phyloP scores from a whole-genome alignment of 176 grass and related monocot genomes.

The Secale cereale region DNA sequence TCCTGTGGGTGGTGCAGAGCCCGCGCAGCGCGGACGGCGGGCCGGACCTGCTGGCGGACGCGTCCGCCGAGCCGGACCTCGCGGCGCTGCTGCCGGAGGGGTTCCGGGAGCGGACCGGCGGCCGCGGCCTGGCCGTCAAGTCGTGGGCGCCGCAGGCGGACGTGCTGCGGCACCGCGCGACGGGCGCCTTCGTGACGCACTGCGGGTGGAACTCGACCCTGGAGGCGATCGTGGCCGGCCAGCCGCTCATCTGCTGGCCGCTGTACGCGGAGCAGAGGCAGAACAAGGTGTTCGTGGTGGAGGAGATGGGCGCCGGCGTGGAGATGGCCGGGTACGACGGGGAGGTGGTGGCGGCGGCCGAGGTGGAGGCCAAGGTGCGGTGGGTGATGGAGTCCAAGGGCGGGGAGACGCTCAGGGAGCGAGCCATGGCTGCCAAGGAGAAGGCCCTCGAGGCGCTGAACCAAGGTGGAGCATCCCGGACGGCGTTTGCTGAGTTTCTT shows the following conservation, averaged over 20 bases:
- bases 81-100: not conserved
- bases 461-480: not conserved
- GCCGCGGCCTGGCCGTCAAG: not conserved
- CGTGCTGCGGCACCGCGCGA: slow-evolving; percentile 31
- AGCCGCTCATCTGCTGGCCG: slow-evolving; percentile 63
- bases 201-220: slow-evolving; percentile 92
- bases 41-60: not conserved
- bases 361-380: slow-evolving; percentile 8
- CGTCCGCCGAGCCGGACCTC: not conserved
- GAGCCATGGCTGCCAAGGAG: not conserved
- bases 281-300: slow-evolving; percentile 57
- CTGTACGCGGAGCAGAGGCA: slow-evolving; percentile 47
- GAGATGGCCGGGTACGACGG: slow-evolving; percentile 10
- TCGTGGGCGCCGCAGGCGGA: not conserved
- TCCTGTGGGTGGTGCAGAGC: slow-evolving; percentile 9
- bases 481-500: not conserved
- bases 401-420: not conserved
- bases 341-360: not conserved
- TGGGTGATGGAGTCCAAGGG: not conserved
- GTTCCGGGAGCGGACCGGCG: not conserved
- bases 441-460: not conserved
- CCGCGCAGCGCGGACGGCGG: not conserved
- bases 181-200: slow-evolving; percentile 75
- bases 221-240: slow-evolving; percentile 48
- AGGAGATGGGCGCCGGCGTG: slow-evolving; percentile 32